Base-by-base conservation (phyloP, 2,329 filamentous ascomycete species). In the Fonsecaea monophora region DNA sequence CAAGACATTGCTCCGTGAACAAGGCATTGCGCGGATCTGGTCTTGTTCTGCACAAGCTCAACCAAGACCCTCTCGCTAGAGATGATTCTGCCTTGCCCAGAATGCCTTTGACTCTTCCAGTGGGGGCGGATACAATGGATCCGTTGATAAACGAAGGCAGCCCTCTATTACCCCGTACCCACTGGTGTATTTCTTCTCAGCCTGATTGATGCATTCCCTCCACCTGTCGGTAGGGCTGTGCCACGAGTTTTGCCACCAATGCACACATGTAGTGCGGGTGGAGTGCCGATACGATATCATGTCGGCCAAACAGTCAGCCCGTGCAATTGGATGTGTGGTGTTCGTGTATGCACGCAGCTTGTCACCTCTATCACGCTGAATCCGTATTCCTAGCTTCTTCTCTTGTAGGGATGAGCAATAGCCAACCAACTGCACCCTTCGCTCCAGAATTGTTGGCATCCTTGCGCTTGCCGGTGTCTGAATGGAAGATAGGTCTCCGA, bases 391-490 rank as follows among this genome's bases (percentile, higher is more conserved):
- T 50, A 50, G 45, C 45, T 25, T 25, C 9, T 50, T 50, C 45
- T 50, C 45, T 25, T 9, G 12, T 50, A 50, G 25, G 45, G 45
- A 50, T 50, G 13, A 21, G 45, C 45, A 10, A 50, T 15, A 12
- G 57, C 40, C 57, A 62, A 13, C 60, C 60, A 57, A 21, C 30
- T 21, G 60, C 50, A 63, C 9, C 35, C 60, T 42, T 63, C 60
- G n/a, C 12, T 57, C 64, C 64, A 66, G 42, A 66, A 35, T 35
- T 54, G n/a, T 4, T 15, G 25, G 37, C 64, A 66, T 30, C 38
- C 59, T 25, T 57, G 25, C 15, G 58, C 64, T 30, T 66, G 64
- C 25, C 64, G 64, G 45, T 59, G 48, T 37, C 37, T 42, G 38
- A 66, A 59, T 4, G 59, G 59, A 9, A 66, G 64, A 53, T 56